phyloP scores from a whole-genome alignment of 371 early-diverging fungal species.

The Rhizopus microsporus region DNA sequence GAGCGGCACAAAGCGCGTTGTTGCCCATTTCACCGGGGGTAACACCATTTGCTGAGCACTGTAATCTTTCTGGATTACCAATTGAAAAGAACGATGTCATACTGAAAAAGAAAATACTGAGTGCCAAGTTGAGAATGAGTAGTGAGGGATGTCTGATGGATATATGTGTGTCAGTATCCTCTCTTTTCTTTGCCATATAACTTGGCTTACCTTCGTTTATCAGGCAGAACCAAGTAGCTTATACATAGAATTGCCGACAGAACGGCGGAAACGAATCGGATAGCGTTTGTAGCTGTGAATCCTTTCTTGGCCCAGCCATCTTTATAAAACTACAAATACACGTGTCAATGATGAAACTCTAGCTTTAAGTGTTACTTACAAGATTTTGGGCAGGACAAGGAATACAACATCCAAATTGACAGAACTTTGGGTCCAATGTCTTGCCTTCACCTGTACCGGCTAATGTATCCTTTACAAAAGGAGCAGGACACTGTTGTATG shows the following conservation, averaged over 20 bases:
- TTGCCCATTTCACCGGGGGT: slow-evolving; percentile 54
- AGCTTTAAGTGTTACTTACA: slow-evolving; percentile 12
- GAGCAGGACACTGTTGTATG: slow-evolving; percentile 21
- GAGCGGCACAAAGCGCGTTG: slow-evolving; percentile 64
- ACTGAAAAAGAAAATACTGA: slow-evolving; percentile 60
- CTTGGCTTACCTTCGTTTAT: slow-evolving; percentile 48
- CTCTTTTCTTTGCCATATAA: not conserved
- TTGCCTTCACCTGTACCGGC: slow-evolving; percentile 2
- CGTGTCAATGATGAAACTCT: not conserved
- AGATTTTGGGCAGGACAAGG: slow-evolving; percentile 31
- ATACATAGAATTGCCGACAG: slow-evolving; percentile 52
- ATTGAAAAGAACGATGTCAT: slow-evolving; percentile 57
- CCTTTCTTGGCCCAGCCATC: slow-evolving; percentile 49
- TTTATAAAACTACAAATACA: slow-evolving; percentile 41
- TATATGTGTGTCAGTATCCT: not conserved
- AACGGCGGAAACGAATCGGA: slow-evolving; percentile 58
- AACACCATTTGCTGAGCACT: slow-evolving; percentile 52
- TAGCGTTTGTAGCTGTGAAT: slow-evolving; percentile 52
- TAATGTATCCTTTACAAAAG: slow-evolving; percentile 23
- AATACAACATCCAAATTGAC: slow-evolving; percentile 27
- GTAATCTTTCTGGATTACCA: slow-evolving; percentile 54
- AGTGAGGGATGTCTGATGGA: slow-evolving; percentile 59
- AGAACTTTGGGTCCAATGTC: slow-evolving; percentile 10
- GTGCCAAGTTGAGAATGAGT: slow-evolving; percentile 61
- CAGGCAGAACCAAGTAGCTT: slow-evolving; percentile 62